These are phyloP conservation scores for Pleurotus ostreatus DNA, from an alignment of 768 basidiomycete species.

Conservation along the genomic window DNA sequence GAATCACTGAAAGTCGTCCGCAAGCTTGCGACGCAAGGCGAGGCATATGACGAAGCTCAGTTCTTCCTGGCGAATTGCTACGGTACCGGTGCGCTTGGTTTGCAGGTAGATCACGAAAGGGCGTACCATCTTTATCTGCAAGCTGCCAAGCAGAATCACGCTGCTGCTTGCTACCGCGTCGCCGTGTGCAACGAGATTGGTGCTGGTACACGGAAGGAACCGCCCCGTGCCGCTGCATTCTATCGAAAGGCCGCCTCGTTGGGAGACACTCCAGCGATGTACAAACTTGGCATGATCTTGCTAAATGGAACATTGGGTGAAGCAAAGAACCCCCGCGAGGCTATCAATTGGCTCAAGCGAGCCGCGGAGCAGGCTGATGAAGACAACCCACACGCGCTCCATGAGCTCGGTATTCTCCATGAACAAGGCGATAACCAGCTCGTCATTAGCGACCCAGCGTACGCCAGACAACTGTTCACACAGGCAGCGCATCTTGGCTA, in stretches of 20 bases:
- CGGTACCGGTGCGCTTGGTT: constrained; percentile 92
- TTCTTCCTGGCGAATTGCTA: constrained; percentile 98
- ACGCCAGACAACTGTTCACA: constrained; percentile 83
- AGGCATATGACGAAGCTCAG: constrained; percentile 93
- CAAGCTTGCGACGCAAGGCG: constrained; percentile 86
- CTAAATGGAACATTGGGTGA: constrained; percentile 82
- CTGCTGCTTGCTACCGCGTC: constrained; percentile 91
- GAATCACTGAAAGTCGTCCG: constrained; percentile 93
- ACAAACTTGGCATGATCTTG: constrained; percentile 98
- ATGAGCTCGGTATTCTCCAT: constrained; percentile 88
- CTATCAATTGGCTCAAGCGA: constrained; percentile 89
- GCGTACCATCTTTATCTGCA: constrained; percentile 97
- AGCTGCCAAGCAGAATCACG: constrained; percentile 95
- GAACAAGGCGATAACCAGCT: constrained; percentile 64
- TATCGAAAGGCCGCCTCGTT: constrained; percentile 95
- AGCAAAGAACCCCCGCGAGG: constrained; percentile 83
- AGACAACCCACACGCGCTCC: constrained; percentile 95
- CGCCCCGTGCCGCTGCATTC: constrained; percentile 85
- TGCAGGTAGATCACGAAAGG: constrained; percentile 95
- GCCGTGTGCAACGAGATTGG: constrained; percentile 99
- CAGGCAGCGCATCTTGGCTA: constrained; percentile 93
- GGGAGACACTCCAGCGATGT: constrained; percentile 98
- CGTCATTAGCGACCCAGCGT: constrained; percentile 75
- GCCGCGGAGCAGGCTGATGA: constrained; percentile 98
- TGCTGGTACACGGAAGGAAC: constrained; percentile 89